Evolutionary conservation across 1,284 basidiomycete genomes (phyloP).

Genomic region (Xerocomus minutiporus): DNA sequence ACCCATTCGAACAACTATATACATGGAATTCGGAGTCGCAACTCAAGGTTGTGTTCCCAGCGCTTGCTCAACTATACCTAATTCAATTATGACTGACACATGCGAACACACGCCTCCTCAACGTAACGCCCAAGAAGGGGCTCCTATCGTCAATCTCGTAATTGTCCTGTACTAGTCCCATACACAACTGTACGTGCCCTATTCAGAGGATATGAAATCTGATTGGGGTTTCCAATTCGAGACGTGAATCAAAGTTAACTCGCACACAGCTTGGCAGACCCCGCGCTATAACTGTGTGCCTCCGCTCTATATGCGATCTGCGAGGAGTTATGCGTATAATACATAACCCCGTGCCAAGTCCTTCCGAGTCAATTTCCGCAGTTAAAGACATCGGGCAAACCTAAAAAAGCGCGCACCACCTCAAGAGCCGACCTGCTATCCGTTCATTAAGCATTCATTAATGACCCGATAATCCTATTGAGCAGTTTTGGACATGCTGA

Average conservation of each 20-base stretch:
- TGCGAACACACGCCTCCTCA: constrained; percentile 1
- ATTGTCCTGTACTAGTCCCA: constrained; percentile 2
- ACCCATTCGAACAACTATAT: constrained; percentile 10
- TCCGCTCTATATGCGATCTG: constrained; percentile 16
- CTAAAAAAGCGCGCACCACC: constrained; percentile 7
- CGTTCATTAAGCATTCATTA: constrained; percentile 31
- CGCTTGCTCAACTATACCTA: neutral
- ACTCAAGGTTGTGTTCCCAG: constrained; percentile 1
- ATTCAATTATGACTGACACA: constrained; percentile 7
- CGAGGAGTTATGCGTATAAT: constrained; percentile 6
- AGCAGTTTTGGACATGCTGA: constrained; percentile 46
- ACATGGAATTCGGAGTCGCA: neutral
- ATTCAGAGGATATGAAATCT: constrained; percentile 5
- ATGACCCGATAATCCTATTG: constrained; percentile 28
- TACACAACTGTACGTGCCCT: constrained; percentile 6
- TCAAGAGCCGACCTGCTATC: constrained; percentile 10
- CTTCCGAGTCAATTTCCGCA: constrained; percentile 28
- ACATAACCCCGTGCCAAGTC: constrained; percentile 16
- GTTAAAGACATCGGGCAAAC: constrained; percentile 15
- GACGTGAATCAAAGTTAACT: constrained; percentile 25
- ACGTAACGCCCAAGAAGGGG: constrained; percentile 17
- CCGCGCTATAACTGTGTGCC: neutral
- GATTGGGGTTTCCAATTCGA: constrained; percentile 20
- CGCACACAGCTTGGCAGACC: constrained; percentile 16
- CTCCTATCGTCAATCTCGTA: constrained; percentile 18